Base-by-base conservation (phyloP, 2,329 filamentous ascomycete species). In the Dichotomopilus funicola region DNA sequence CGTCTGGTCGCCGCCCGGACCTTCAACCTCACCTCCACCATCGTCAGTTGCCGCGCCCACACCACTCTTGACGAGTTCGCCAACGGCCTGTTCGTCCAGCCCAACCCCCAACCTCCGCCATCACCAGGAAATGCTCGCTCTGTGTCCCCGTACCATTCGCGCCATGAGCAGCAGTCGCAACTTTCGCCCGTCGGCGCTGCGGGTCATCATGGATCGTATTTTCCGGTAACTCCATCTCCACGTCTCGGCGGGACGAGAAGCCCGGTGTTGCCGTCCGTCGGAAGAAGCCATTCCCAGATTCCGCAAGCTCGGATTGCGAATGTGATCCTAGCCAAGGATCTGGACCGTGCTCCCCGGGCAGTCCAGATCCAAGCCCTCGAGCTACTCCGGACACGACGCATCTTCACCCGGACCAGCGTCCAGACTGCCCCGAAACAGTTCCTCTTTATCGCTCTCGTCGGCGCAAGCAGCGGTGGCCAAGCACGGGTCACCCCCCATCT, bases 11-110 rank as follows among this genome's bases (percentile, higher is more conserved):
- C 83, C 56, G 74, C 76, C 13, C 81, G 82, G 60, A 84, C 85
- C 2, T 96, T 96, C 67, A 84, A 83, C 47, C 79, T 96, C 37
- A 78, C 79, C 13, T 84, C 81, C 64, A 80, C 80, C 53, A 77
- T 91, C 41, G 72, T 97, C 55, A 78, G 89, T 61, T 96, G 90
- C 74, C 82, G 82, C 7, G 71, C 82, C 37, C 74, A 81, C 48
- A 95, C 85, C 1, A 91, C 87, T 4, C 78, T 95, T 46, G 89
- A 96, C 61, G 86, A 91, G 56, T 92, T 99, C 68, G 85, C 82
- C 43, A 78, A 83, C 61, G 80, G 83, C 5, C 82, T 96, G 50
- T 78, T 92, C 44, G 68, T 77, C 44, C 66, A 69, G 50, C 63
- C 53, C 60, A 65, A 27, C 19, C 19, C 53, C 51, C 78, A 89